Conservation (phyloP, 1,139 yeast genomes). For the Candida sanyaensis region DNA sequence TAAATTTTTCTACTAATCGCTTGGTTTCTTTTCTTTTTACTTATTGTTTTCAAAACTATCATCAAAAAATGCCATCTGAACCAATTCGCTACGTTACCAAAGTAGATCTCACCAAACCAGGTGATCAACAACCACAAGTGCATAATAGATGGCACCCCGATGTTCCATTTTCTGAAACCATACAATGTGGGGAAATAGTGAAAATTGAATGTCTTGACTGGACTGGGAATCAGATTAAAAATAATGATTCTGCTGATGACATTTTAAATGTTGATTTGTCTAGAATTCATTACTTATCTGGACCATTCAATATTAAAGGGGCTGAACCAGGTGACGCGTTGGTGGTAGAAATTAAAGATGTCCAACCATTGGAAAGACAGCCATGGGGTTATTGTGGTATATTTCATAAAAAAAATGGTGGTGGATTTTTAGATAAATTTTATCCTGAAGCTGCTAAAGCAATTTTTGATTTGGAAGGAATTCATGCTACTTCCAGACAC, state of each 20-base stretch:
- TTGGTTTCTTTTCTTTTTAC: background rate
- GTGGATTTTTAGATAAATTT: conserved; percentile 48
- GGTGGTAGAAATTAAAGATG: conserved; percentile 50
- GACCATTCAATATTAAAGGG: conserved; percentile 47
- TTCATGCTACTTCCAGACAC: conserved; percentile 48
- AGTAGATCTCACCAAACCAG: conserved; percentile 44
- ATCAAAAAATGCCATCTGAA: conserved; percentile 4
- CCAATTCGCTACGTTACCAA: conserved; percentile 19
- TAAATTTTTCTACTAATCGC: background rate
- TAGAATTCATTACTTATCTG: conserved; percentile 48
- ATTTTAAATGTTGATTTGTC: conserved; percentile 44
- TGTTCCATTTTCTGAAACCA: conserved; percentile 38
- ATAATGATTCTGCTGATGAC: conserved; percentile 49
- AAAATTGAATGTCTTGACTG: conserved; percentile 53
- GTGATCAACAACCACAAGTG: conserved; percentile 44
- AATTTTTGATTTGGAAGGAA: conserved; percentile 53
- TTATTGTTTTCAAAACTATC: no score
- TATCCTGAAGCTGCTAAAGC: conserved; percentile 55
- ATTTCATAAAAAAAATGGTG: conserved; percentile 49
- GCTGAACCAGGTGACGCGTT: conserved; percentile 51
- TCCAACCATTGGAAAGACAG: conserved; percentile 51
- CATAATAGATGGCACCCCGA: conserved; percentile 59
- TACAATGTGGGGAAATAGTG: conserved; percentile 42
- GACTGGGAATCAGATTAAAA: conserved; percentile 54
- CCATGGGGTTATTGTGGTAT: conserved; percentile 57